phyloP scores from a whole-genome alignment of 257 asterid genomes.

The Asclepias syriaca region DNA sequence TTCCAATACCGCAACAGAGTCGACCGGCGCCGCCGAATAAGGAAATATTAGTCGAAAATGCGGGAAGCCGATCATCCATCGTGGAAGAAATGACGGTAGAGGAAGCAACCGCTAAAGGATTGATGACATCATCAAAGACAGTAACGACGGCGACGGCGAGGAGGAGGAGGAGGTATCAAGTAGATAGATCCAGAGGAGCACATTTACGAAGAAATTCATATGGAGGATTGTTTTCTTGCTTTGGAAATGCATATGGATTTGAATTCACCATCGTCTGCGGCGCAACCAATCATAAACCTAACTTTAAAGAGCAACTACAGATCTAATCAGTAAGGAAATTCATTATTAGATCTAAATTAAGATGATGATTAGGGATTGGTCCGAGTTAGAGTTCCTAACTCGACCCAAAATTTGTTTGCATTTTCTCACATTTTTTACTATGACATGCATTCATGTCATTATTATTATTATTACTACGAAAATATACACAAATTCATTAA shows the following conservation, averaged over 20 bases:
- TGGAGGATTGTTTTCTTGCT: conserved; percentile 45
- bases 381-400: too few species aligned
- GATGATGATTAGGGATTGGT: too few species aligned
- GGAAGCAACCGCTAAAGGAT: conserved; percentile 60
- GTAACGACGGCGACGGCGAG: conserved; percentile 26
- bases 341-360: background rate
- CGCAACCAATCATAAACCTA: conserved; percentile 22
- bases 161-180: conserved; percentile 11
- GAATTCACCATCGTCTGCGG: conserved; percentile 73
- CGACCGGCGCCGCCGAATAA: background rate
- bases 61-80: conserved; percentile 42
- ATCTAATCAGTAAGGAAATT: conserved; percentile 18
- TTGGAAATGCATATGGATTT: conserved; percentile 58
- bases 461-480: too few species aligned
- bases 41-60: conserved; percentile 19
- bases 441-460: too few species aligned
- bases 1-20: conserved; percentile 13
- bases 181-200: conserved; percentile 1
- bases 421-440: too few species aligned
- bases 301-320: conserved; percentile 18
- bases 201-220: conserved; percentile 32
- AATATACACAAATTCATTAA: too few species aligned
- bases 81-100: conserved; percentile 56
- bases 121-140: conserved; percentile 2
- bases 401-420: too few species aligned